Evolutionary conservation across 176 grass and related monocot genomes (phyloP), one percentile per base, ranked within the genome.

Genomic region (Aegilops sharonensis): DNA sequence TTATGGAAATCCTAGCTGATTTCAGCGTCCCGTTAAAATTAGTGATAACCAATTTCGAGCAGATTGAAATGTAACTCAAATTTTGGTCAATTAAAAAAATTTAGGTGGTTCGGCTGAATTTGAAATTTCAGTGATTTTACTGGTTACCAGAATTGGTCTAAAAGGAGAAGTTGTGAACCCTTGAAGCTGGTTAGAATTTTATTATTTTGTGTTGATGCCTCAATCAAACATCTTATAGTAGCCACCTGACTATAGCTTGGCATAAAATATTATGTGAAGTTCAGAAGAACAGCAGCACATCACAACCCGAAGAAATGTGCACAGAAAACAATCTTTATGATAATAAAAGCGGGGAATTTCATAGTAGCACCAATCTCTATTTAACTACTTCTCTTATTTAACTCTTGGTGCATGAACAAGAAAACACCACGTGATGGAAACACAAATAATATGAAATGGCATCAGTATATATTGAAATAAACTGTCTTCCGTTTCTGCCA

Each of bases 331-430:
- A 78, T 59, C 5, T 4, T 76, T 78, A 36, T 47, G 7, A 40
- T 13, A 29, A 63, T 83, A 25, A 83, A 68, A 78, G 63, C 57
- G 62, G 67, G 62, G 18, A 75, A 60, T 45, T 36, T 76, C 45
- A 66, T 75, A 88, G 30, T 62, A 62, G 61, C 37, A 45, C 0
- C 79, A 40, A 68, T 68, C 23, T 14, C 62, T 88, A 35, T 83
- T 29, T 77, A 61, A 62, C 27, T 62, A 24, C 35, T 77, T 42
- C 31, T 10, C 1, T 37, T 70, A n/a, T 8, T 70, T 71, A 4
- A 71, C 20, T 71, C 36, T 9, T 71, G 2, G 9, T 72, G 69
- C 69, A 72, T 72, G 21, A 83, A 62, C 68, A 83, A 78, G 64
- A 78, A 35, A 87, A 72, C 27, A 75, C 11, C 35, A 34, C 63